Conservation (phyloP, 805 yeast species). For the Candida awuae region DNA sequence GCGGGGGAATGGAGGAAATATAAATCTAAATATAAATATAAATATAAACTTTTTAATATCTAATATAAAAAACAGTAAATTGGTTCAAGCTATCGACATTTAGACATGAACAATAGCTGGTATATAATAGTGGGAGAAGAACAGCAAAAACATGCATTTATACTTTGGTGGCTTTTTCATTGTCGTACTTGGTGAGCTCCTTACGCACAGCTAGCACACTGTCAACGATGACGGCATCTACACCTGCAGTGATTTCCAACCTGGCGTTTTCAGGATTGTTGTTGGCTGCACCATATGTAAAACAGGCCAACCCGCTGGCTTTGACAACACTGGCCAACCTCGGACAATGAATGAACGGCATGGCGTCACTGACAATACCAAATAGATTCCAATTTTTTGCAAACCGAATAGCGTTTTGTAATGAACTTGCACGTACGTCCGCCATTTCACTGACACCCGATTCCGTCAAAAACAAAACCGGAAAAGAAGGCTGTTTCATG, state of each 20-base stretch:
- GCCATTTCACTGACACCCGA: conserved; percentile 82
- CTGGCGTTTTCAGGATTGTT: conserved; percentile 79
- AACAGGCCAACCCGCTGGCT: conserved; percentile 84
- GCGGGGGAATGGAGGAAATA: too few relatives aligned
- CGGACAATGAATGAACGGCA: conserved; percentile 82
- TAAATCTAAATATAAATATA: too few relatives aligned
- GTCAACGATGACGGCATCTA: conserved; percentile 97
- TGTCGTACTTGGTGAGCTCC: conserved; percentile 42
- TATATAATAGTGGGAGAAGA: too few relatives aligned
- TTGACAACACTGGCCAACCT: conserved; percentile 86
- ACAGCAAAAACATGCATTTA: too few relatives aligned
- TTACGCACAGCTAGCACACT: conserved; percentile 88
- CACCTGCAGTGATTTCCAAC: conserved; percentile 86
- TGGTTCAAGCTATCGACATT: too few relatives aligned
- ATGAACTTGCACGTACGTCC: conserved; percentile 76
- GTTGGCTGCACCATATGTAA: conserved; percentile 80
- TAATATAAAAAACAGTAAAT: too few relatives aligned
- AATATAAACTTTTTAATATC: too few relatives aligned
- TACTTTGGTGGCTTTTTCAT: background rate
- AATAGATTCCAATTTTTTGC: conserved; percentile 85
- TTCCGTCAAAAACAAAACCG: conserved; percentile 84
- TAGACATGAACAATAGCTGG: too few relatives aligned
- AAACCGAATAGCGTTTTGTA: conserved; percentile 87
- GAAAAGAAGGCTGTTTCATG: conserved; percentile 88
- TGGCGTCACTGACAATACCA: conserved; percentile 87